Conservation (phyloP, 1,284 basidiomycete species). For the Exsudoporus floridanus region DNA sequence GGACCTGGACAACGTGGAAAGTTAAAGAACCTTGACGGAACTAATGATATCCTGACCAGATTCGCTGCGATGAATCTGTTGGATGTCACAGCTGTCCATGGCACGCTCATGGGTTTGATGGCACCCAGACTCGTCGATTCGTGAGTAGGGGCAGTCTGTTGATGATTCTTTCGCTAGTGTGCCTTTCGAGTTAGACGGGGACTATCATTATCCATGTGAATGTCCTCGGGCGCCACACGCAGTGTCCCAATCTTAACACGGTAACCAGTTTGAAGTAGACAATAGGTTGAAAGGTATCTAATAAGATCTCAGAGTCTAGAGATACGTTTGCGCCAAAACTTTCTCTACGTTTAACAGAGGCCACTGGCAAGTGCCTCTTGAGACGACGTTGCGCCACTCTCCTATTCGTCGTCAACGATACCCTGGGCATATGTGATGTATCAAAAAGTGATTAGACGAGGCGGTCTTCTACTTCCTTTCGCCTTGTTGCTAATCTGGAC, state of each 20-base stretch:
- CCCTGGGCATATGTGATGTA: neutral
- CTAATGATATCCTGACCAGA: neutral
- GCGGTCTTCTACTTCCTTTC: neutral
- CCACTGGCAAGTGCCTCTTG: neutral
- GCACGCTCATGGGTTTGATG: neutral
- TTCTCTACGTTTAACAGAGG: neutral
- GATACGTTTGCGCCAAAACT: neutral
- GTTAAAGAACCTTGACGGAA: neutral
- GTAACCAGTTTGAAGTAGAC: neutral
- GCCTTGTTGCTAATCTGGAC: neutral
- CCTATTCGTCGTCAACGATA: neutral
- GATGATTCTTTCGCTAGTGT: neutral
- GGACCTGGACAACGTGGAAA: neutral
- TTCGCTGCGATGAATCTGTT: neutral
- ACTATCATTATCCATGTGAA: neutral
- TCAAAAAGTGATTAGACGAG: neutral
- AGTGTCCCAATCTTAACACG: neutral
- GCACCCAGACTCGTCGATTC: neutral
- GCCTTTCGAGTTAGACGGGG: neutral
- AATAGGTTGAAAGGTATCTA: too few species aligned
- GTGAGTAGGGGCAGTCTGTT: neutral
- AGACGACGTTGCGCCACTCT: neutral
- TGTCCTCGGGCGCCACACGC: neutral
- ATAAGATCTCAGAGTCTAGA: neutral
- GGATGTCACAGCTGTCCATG: neutral